Percentiles rank a stretch among this genome's conserved stretches.
These are phyloP conservation scores for Pittosporum tobira DNA, from an alignment of 129 eudicot species.

Conservation along the genomic window DNA sequence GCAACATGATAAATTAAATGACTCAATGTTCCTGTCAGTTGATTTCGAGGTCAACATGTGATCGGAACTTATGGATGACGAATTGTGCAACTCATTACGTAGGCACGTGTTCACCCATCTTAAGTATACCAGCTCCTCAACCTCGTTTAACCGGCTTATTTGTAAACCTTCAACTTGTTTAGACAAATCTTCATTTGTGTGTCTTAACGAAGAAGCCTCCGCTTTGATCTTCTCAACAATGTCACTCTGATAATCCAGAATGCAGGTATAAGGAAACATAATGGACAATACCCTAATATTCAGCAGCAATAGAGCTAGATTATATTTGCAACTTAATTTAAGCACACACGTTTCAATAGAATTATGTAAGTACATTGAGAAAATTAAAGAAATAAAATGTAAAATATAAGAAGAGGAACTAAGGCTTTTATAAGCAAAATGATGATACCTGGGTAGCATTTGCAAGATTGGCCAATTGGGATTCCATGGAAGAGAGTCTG, in stretches of 20 bases:
- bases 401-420: not conserved
- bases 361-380: not conserved
- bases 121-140: conserved; percentile 82
- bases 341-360: not conserved
- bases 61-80: conserved; percentile 25
- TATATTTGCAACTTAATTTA: not conserved
- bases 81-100: conserved; percentile 54
- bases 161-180: conserved; percentile 95
- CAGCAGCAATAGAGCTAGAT: not conserved
- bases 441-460: conserved; percentile 51
- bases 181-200: conserved; percentile 64
- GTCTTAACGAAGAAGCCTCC: conserved; percentile 59
- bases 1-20: conserved; percentile 22
- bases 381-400: not conserved
- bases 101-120: conserved; percentile 88
- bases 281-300: not conserved
- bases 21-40: conserved; percentile 26
- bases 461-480: conserved; percentile 41
- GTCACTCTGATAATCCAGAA: conserved; percentile 37
- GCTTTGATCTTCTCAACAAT: conserved; percentile 51
- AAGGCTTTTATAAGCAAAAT: not conserved
- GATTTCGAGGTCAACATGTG: conserved; percentile 33
- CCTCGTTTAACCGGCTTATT: conserved; percentile 75
- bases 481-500: conserved; percentile 67
- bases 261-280: not conserved